These are phyloP conservation scores for Geotrichum cucujoidarum DNA, from an alignment of 1,139 yeast species.

Conservation along the genomic window DNA sequence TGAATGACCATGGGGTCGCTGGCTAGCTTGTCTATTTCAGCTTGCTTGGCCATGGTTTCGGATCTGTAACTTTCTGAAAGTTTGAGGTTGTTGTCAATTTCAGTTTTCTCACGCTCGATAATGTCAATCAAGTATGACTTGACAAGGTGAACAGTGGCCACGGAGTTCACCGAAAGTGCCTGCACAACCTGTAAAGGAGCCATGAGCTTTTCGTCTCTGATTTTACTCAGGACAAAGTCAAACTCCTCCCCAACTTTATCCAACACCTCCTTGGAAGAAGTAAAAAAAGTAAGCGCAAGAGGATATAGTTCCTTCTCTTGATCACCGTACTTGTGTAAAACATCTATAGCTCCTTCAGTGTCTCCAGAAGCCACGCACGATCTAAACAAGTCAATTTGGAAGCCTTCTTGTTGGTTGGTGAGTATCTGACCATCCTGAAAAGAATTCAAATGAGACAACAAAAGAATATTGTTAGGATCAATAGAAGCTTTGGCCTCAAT, in stretches of 20 bases:
- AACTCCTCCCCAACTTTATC: conserved; percentile 53
- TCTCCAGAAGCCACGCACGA: conserved; percentile 57
- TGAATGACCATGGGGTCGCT: conserved; percentile 60
- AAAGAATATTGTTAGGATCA: conserved; percentile 56
- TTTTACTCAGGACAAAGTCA: conserved; percentile 47
- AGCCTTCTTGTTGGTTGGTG: conserved; percentile 42
- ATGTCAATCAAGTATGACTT: conserved; percentile 63
- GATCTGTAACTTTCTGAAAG: conserved; percentile 62
- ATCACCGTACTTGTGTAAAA: conserved; percentile 57
- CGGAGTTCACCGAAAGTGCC: conserved; percentile 57
- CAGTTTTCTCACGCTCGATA: conserved; percentile 57
- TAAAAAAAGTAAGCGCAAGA: conserved; percentile 59
- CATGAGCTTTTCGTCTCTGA: conserved; percentile 52
- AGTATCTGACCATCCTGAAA: conserved; percentile 27
- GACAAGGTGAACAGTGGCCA: conserved; percentile 68
- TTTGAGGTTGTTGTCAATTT: conserved; percentile 61
- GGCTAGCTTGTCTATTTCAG: conserved; percentile 49
- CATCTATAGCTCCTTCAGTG: conserved; percentile 50
- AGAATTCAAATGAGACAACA: conserved; percentile 54
- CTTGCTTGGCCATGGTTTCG: conserved; percentile 57
- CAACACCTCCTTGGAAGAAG: conserved; percentile 53
- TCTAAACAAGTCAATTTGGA: conserved; percentile 62
- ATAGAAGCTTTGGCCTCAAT: conserved; percentile 41
- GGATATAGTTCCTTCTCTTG: conserved; percentile 61
- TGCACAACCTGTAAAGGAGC: conserved; percentile 75